Evolutionary conservation across 352 stramenopile genomes (phyloP).

Genomic region (Phytophthora citrophthora): DNA sequence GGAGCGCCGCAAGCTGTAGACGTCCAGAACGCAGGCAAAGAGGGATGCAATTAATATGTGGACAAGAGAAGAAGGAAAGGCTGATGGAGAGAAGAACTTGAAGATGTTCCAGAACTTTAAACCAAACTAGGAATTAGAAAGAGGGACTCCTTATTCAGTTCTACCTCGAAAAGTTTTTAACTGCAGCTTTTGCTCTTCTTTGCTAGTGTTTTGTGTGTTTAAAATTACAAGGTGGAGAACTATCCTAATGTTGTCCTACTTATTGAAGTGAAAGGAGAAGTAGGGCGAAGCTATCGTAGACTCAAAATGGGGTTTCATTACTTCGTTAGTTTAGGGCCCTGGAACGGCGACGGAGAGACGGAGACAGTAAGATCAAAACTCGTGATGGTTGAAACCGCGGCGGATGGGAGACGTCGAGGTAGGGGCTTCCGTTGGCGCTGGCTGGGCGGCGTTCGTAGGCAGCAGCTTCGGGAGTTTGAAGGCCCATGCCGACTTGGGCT

Average conservation of each 20-base stretch:
- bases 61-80: constrained; percentile 7
- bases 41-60: constrained; percentile 31
- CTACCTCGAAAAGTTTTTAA: background rate
- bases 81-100: background rate
- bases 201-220: background rate
- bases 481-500: constrained; percentile 46
- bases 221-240: background rate
- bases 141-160: background rate
- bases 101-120: constrained; percentile 1
- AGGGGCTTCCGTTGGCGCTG: constrained; percentile 28
- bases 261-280: background rate
- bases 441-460: constrained; percentile 27
- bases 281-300: background rate
- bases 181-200: constrained; percentile 9
- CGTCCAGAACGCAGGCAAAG: background rate
- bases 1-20: constrained; percentile 65
- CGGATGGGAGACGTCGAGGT: constrained; percentile 45
- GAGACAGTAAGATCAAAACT: constrained; percentile 51
- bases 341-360: constrained; percentile 13
- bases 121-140: background rate
- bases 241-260: background rate
- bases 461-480: constrained; percentile 55
- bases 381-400: constrained; percentile 53
- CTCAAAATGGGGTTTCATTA: constrained; percentile 31
- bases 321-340: constrained; percentile 35